A percentile compares a stretch with the other conserved stretches of the same genome.
Conservation (phyloP, 495 filamentous ascomycete species). For the Talaromyces adpressus region DNA sequence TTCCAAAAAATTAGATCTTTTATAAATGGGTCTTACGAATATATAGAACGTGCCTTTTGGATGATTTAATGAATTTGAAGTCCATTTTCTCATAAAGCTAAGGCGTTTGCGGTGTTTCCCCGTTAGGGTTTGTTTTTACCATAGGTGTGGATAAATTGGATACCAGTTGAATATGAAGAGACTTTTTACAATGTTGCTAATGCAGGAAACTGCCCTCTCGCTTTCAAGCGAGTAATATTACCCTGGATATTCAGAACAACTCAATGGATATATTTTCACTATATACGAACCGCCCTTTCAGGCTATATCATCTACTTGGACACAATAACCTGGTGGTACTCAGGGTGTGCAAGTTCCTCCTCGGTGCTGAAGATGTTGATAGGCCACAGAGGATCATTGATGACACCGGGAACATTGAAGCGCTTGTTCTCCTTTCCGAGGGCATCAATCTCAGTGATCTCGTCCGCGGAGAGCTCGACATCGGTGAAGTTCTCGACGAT, state of each 20-base stretch:
- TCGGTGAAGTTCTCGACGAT: constrained; percentile 44
- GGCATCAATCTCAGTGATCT: constrained; percentile 35
- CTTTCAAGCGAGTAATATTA: not conserved
- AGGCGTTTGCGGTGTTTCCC: not conserved
- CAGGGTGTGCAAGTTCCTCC: constrained; percentile 29
- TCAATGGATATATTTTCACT: not conserved
- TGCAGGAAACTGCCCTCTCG: not conserved
- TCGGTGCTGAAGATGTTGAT: constrained; percentile 39
- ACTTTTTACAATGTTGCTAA: not conserved
- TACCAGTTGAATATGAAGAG: not conserved
- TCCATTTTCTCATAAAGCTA: not conserved
- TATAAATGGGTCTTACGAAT: not conserved
- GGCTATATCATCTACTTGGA: not conserved
- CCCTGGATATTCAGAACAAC: not conserved
- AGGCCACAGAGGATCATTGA: constrained; percentile 39
- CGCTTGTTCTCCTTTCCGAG: constrained; percentile 36
- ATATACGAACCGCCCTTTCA: not conserved
- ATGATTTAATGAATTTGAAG: not conserved
- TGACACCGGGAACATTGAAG: constrained; percentile 33
- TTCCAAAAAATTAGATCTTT: not conserved
- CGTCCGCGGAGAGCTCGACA: constrained; percentile 36
- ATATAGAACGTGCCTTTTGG: not conserved
- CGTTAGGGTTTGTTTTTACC: not conserved
- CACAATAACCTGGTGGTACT: constrained; percentile 33
- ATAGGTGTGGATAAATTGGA: not conserved